Base-by-base conservation (phyloP, 495 filamentous ascomycete genomes). In the Aspergillus asperescens region DNA sequence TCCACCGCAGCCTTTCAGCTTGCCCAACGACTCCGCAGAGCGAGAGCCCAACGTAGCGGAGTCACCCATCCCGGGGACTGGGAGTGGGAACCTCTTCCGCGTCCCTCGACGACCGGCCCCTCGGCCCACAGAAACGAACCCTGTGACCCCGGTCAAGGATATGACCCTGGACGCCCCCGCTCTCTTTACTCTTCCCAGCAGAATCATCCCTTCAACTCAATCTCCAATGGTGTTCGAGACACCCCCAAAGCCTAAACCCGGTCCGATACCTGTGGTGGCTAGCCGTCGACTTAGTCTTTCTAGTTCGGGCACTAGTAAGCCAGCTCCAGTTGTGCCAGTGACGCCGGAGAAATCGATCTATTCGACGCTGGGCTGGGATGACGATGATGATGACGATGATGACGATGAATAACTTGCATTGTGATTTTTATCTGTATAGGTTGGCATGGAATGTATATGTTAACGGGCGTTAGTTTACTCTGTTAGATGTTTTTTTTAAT, bases 321-420 rank as follows among this genome's bases (percentile, higher is more conserved):
- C 38, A 7, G 43, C 44, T 8, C 39, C 28, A 0, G 44, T 54
- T 44, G 56, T 73, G 27, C 68, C 68, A 6, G 62, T 66, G 35
- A 74, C 71, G 1, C 72, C 72, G 7, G 68, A 73, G 63, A 76
- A 67, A 67, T 72, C 60, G 15, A 86, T 95, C 40, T 94, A 87
- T 62, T 80, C 85, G 64, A 70, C 73, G 29, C 63, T 93, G 42
- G 86, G 89, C 40, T 89, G 90, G 90, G 85, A 92, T 58, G 83
- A 86, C 60, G 80, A 85, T 55, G 75, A 81, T 54, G 60, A 62
- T 44, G 60, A 62, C 22, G 85, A 92, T 58, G 83, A 86, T 61
- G 80, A 85, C 54, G 75, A 81, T 54, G 60, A 62, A 40, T 57
- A 62, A 16, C 43, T 60, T 48, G 49, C 43, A 25, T 40, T 56